These are phyloP conservation scores for Batrachochytrium dendrobatidis DNA, from an alignment of 371 early-diverging fungal species.

Conservation along the genomic window DNA sequence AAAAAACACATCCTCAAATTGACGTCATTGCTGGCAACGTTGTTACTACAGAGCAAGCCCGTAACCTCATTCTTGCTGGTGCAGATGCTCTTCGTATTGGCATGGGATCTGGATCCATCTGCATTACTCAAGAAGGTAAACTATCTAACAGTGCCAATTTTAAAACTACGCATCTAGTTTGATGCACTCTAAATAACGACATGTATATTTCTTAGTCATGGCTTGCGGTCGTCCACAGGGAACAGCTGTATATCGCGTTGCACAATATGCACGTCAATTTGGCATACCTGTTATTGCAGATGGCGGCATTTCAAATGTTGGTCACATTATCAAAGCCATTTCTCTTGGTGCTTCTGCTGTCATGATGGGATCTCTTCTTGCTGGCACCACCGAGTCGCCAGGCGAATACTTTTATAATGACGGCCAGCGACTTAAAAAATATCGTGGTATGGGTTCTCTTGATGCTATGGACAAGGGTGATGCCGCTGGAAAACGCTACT, in stretches of 20 bases:
- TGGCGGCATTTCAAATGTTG: slow-evolving; percentile 93
- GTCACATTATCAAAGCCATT: slow-evolving; percentile 93
- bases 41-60: slow-evolving; percentile 92
- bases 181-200: no score
- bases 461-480: slow-evolving; percentile 89
- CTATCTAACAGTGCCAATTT: no score
- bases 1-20: slow-evolving; percentile 61
- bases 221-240: slow-evolving; percentile 97
- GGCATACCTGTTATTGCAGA: slow-evolving; percentile 96
- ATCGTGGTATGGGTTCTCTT: slow-evolving; percentile 95
- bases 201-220: no score
- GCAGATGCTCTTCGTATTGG: slow-evolving; percentile 93
- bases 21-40: slow-evolving; percentile 96
- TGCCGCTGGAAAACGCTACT: slow-evolving; percentile 81
- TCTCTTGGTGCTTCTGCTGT: slow-evolving; percentile 90
- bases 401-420: slow-evolving; percentile 97
- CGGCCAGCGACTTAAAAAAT: slow-evolving; percentile 93
- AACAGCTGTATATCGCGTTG: slow-evolving; percentile 93
- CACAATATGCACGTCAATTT: slow-evolving; percentile 82
- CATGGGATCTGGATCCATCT: slow-evolving; percentile 96
- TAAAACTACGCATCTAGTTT: no score
- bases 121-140: slow-evolving; percentile 86
- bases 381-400: slow-evolving; percentile 91
- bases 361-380: slow-evolving; percentile 97
- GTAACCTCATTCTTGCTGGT: slow-evolving; percentile 84